Conservation (phyloP, 441 rosid species). For the Gossypium lobatum region DNA sequence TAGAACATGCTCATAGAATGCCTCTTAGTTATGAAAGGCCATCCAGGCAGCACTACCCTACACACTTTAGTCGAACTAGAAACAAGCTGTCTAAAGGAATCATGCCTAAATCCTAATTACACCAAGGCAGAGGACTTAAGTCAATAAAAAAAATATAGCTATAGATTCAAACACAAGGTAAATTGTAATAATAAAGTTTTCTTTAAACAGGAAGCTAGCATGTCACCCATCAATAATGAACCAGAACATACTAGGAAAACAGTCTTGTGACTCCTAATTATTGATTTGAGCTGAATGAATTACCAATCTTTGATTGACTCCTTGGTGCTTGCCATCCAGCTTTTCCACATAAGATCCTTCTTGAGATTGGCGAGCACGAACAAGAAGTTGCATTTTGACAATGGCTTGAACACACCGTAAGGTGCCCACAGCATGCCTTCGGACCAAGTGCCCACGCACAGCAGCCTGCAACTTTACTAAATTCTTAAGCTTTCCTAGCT, state of each 20-base stretch:
- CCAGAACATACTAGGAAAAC: background rate
- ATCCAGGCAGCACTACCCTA: background rate
- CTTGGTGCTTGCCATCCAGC: background rate
- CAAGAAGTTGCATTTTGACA: conserved; percentile 80
- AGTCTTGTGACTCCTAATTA: background rate
- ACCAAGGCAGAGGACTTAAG: background rate
- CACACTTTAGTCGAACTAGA: background rate
- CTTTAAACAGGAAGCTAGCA: background rate
- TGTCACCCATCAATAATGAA: background rate
- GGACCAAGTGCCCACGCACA: conserved; percentile 83
- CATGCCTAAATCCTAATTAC: background rate
- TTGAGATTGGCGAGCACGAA: conserved; percentile 48
- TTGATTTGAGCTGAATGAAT: background rate
- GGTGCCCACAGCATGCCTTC: conserved; percentile 82
- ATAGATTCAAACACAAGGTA: conserved; percentile 1
- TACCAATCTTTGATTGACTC: conserved; percentile 6
- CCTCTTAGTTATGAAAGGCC: background rate
- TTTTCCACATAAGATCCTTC: conserved; percentile 21
- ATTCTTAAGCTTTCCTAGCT: conserved; percentile 59
- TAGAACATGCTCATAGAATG: background rate
- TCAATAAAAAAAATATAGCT: background rate
- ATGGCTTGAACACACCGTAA: conserved; percentile 83
- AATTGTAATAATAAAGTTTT: background rate
- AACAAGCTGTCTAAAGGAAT: background rate
- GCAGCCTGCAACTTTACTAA: conserved; percentile 87